Conservation (phyloP, 2,329 filamentous ascomycete genomes). For the Pseudonectria buxi region DNA sequence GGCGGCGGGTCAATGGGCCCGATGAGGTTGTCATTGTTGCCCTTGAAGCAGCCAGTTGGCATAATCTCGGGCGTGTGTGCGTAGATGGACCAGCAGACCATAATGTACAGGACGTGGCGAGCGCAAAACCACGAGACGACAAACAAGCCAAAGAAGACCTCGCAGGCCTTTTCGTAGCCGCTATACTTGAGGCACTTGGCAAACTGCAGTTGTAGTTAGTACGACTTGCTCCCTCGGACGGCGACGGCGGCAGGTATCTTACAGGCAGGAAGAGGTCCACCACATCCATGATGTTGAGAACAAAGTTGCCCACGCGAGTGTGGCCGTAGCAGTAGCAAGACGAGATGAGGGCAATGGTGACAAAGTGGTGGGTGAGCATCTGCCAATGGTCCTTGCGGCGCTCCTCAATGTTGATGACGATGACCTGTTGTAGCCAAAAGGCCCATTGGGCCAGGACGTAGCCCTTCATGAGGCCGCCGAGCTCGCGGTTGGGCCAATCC, state of each 20-base stretch:
- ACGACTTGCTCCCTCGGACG: background rate
- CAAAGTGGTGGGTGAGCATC: slow-evolving; percentile 91
- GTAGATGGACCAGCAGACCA: slow-evolving; percentile 65
- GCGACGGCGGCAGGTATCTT: slow-evolving; percentile 28
- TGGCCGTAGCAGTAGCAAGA: slow-evolving; percentile 81
- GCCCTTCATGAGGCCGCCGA: slow-evolving; percentile 69
- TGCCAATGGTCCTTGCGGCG: slow-evolving; percentile 91
- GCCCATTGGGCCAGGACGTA: slow-evolving; percentile 87
- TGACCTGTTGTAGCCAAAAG: slow-evolving; percentile 90
- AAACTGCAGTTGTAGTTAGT: slow-evolving; percentile 41
- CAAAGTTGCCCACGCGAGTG: slow-evolving; percentile 80
- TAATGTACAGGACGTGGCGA: slow-evolving; percentile 73
- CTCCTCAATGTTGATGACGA: slow-evolving; percentile 92
- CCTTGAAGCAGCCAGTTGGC: slow-evolving; percentile 64
- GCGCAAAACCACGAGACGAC: slow-evolving; percentile 77
- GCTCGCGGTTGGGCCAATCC: slow-evolving; percentile 73
- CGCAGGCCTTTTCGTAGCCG: slow-evolving; percentile 68
- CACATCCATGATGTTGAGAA: slow-evolving; percentile 88
- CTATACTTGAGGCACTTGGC: slow-evolving; percentile 94
- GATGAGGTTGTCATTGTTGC: slow-evolving; percentile 45
- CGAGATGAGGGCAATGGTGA: slow-evolving; percentile 76
- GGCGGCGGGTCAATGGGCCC: slow-evolving; percentile 47
- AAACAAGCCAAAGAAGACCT: slow-evolving; percentile 77
- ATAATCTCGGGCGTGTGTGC: slow-evolving; percentile 55
- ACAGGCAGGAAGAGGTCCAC: slow-evolving; percentile 85